Evolutionary conservation across 2,329 filamentous ascomycete species (phyloP), one percentile per base, ranked within the genome.

Genomic region (Diplocarpon mali): DNA sequence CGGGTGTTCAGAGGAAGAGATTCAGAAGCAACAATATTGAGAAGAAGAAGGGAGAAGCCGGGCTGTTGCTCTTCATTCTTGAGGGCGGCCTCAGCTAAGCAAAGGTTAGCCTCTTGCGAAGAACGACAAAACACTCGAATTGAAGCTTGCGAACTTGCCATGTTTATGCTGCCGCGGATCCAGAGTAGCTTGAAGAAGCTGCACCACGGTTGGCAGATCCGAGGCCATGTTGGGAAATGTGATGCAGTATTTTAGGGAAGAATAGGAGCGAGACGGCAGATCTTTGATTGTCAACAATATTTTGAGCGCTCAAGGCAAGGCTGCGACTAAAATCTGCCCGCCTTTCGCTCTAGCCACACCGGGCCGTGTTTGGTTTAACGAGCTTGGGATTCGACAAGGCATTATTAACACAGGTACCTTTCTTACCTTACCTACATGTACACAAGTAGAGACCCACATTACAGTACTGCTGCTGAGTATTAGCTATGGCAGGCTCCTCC

Each of bases 131-230:
- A 31, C 15, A 29, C 42, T 34, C 31, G 54, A 27, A 30, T 30
- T 11, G 15, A 35, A n/a, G 43, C 14, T 14, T 35, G 50, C 40
- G 44, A 51, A 63, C 69, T 53, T 69, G 90, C 90, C 90, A 81
- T 93, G 83, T 66, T 87, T 89, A 66, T 90, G 87, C 65, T 90
- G 80, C 52, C 76, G 71, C 14, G 87, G 87, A 67, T 95, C 86
- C 59, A 96, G 76, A 59, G 88, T 96, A 59, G 87, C 86, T 66
- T 93, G 78, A 53, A 98, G 80, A 65, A 96, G 75, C 72, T 87
- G 79, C 52, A 87, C 83, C 64, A 95, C 68, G 53, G 68, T 66
- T 62, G 74, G 68, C 53, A 80, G 68, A 63, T 77, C 72, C 53
- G 71, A 67, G 57, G 78, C 72, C 78, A 83, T 84, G 59, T 59